Evolutionary conservation across 345 rosid species (phyloP).

Genomic region (Murraya koenigii): DNA sequence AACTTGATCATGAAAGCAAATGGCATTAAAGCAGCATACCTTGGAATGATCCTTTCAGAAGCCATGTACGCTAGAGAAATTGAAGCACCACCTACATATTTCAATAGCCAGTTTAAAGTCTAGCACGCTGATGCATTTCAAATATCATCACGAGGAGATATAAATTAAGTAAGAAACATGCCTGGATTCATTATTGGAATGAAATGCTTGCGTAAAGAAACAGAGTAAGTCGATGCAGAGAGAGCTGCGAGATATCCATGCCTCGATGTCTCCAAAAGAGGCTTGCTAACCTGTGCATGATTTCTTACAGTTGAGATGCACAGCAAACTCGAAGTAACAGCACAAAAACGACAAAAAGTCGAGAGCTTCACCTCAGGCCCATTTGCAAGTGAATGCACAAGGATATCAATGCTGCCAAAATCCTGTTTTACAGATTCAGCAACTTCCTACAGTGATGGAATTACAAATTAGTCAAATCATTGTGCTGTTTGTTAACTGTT

Average conservation of each 20-base stretch:
- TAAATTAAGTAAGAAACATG: conserved; percentile 17
- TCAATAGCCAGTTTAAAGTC: conserved; percentile 4
- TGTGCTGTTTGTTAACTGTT: background rate
- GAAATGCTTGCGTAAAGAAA: conserved; percentile 81
- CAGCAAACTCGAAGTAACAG: background rate
- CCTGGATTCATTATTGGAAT: conserved; percentile 93
- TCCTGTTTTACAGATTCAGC: conserved; percentile 59
- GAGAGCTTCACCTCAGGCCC: conserved; percentile 54
- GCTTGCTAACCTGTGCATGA: conserved; percentile 62
- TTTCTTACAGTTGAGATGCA: background rate
- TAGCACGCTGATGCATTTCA: background rate
- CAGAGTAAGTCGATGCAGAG: conserved; percentile 86
- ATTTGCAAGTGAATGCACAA: conserved; percentile 72
- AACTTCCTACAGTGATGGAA: conserved; percentile 37
- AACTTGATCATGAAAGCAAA: conserved; percentile 11
- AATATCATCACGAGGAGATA: background rate
- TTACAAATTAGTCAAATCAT: background rate
- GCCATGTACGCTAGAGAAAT: conserved; percentile 92
- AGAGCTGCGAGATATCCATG: conserved; percentile 85
- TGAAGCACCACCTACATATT: conserved; percentile 73
- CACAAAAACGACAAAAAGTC: conserved; percentile 2
- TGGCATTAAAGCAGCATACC: conserved; percentile 38
- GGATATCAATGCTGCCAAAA: conserved; percentile 68
- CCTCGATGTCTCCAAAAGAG: conserved; percentile 86
- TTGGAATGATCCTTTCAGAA: conserved; percentile 90